Evolutionary conservation across 768 basidiomycete genomes (phyloP).

Genomic region (Paxillus ammoniavirescens): DNA sequence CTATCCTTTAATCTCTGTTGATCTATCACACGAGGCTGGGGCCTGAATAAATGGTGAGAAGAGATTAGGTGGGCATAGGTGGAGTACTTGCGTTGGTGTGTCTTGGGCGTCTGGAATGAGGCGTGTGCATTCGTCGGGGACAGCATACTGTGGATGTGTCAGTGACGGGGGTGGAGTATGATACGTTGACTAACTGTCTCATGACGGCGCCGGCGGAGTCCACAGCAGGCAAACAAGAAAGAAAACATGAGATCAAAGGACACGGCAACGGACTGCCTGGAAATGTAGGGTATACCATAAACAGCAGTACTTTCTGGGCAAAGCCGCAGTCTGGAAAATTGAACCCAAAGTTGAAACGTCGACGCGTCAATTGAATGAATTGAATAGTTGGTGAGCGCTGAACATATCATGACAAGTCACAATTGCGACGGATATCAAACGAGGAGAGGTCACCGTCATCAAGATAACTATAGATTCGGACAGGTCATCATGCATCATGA

Average conservation of each 20-base stretch:
- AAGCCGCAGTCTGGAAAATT: neutral
- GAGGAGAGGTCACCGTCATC: neutral
- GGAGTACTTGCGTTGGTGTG: constrained; percentile 21
- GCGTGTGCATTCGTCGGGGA: constrained; percentile 24
- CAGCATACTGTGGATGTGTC: constrained; percentile 1
- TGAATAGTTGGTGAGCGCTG: too few species aligned
- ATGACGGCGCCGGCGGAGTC: constrained; percentile 20
- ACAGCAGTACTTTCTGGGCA: constrained; percentile 1
- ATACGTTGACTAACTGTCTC: constrained; percentile 15
- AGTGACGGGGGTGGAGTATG: too few species aligned
- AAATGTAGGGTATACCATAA: constrained; percentile 5
- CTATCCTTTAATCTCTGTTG: constrained; percentile 51
- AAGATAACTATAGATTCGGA: neutral
- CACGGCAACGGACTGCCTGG: neutral
- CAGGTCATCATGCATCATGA: constrained; percentile 3
- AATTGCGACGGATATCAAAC: neutral
- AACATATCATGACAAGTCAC: neutral
- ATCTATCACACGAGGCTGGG: constrained; percentile 39
- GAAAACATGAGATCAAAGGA: constrained; percentile 22
- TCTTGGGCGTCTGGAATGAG: constrained; percentile 30
- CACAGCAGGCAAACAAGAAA: constrained; percentile 29
- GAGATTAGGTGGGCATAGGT: neutral
- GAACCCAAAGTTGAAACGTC: neutral
- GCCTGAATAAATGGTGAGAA: constrained; percentile 12
- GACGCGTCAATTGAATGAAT: too few species aligned